phyloP scores from a whole-genome alignment of 768 basidiomycete genomes.

The Lentinula guzmanii region DNA sequence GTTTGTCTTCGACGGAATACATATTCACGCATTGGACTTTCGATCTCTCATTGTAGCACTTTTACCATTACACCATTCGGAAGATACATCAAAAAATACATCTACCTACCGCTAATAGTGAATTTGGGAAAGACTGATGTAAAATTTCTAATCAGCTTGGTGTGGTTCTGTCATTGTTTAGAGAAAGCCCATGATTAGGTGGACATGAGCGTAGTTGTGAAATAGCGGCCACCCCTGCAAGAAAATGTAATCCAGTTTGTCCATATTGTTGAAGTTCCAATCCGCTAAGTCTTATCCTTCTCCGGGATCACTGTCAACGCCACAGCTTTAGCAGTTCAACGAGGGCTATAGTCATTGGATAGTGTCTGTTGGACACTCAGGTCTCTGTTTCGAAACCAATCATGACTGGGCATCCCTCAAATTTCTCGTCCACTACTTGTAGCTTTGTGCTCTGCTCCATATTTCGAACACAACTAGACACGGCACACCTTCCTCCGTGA shows the following conservation, averaged over 20 bases:
- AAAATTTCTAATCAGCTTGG: too few relatives aligned
- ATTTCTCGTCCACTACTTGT: slow-evolving; percentile 22
- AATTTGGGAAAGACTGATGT: too few relatives aligned
- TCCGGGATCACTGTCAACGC: slow-evolving; percentile 18
- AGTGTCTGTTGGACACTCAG: slow-evolving; percentile 37
- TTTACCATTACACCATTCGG: too few relatives aligned
- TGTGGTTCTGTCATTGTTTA: too few relatives aligned
- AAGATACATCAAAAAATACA: too few relatives aligned
- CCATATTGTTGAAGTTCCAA: slow-evolving; percentile 45
- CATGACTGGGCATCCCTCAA: slow-evolving; percentile 20
- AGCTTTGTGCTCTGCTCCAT: slow-evolving; percentile 26
- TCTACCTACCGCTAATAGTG: too few relatives aligned
- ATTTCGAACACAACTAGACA: slow-evolving; percentile 45
- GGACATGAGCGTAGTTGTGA: too few relatives aligned
- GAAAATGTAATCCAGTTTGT: slow-evolving; percentile 34
- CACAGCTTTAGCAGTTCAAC: slow-evolving; percentile 27
- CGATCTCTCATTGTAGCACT: too few relatives aligned
- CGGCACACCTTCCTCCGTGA: slow-evolving; percentile 29
- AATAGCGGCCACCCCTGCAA: too few relatives aligned
- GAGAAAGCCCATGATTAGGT: too few relatives aligned
- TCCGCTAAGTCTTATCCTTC: slow-evolving; percentile 26
- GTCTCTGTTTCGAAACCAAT: slow-evolving; percentile 30
- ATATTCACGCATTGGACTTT: too few relatives aligned
- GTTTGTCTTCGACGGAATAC: too few relatives aligned
- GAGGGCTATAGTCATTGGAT: slow-evolving; percentile 30